Conservation (phyloP, 225 moss, liverwort and hornwort species). For the Bryum argenteum region DNA sequence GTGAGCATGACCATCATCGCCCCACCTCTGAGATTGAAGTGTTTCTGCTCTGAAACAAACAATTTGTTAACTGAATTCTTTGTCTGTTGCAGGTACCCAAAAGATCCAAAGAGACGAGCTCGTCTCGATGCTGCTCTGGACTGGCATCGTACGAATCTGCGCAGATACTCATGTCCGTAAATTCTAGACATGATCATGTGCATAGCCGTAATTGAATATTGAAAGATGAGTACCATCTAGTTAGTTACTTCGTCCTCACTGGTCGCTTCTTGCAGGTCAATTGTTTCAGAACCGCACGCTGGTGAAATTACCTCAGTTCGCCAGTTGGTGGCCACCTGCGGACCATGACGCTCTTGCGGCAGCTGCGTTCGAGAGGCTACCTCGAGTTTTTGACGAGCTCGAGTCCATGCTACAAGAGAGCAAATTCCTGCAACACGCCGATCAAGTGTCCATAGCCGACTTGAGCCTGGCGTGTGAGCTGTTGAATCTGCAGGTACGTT, state of each 20-base stretch:
- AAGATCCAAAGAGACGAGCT: constrained; percentile 42
- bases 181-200: not conserved
- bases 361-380: constrained; percentile 9
- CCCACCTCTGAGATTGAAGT: not conserved
- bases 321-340: not conserved
- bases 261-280: constrained; percentile 20
- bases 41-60: no score
- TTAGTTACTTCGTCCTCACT: not conserved
- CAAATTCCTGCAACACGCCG: constrained; percentile 38
- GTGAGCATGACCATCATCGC: constrained; percentile 25
- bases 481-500: constrained; percentile 25
- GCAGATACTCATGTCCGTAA: constrained; percentile 6
- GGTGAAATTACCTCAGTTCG: constrained; percentile 17
- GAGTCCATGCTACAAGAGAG: constrained; percentile 35
- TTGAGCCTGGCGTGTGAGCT: constrained; percentile 35
- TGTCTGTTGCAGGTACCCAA: constrained; percentile 36
- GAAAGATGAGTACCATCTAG: no score
- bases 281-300: constrained; percentile 21
- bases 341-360: constrained; percentile 18
- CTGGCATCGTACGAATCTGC: constrained; percentile 47
- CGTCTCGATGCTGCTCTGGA: constrained; percentile 41
- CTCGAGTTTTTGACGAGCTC: constrained; percentile 28
- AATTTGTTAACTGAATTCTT: not conserved
- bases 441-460: constrained; percentile 45
- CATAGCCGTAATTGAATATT: no score